Base-by-base conservation (phyloP, 352 stramenopile species). In the Phytopythium chamaehyphon region DNA sequence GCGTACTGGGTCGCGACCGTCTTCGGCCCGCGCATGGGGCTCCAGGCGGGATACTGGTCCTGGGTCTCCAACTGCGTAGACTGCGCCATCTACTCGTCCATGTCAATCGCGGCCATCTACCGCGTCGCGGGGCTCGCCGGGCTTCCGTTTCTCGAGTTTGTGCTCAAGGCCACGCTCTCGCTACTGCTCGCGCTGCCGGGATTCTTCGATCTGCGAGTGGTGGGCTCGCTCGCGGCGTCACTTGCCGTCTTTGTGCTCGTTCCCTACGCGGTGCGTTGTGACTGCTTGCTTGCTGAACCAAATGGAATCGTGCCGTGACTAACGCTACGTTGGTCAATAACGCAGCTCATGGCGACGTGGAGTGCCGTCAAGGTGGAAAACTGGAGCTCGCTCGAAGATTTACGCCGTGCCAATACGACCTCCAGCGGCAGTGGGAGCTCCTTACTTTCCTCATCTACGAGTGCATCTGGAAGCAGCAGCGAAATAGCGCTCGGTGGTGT, bases 41-140 rank as follows among this genome's bases (percentile, higher is more conserved):
- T 94, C 37, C 82, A 89, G 37, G 76, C 80, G 1, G 80, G 79
- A 7, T 94, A 90, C 62, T 94, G 84, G 82, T 82, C 68, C 9
- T 94, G 83, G 83, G 64, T 93, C 35, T 73, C 77, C 21, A 90
- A 88, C 48, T 86, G 78, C 47, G 67, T 93, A 63, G 71, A 88
- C 57, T 87, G 73, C 42, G 75, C 81, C 28, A 64, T 90, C 28
- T 86, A 92, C 46, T 75, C 76, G 22, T 76, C 71, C 23, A 70
- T 85, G 46, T 61, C 68, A 2, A 54, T 87, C 44, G 33, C 47
- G 1, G 51, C 68, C 3, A 47, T 81, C 33, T 61, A 61, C 40
- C 64, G 55, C n/a, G 33, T 26, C 1, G n/a, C 10, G 14, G 42
- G 42, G 2, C 23, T 53, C 11, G 40, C 63, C 14, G 47, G 62